Percentiles rank a stretch among this genome's conserved stretches.
These are phyloP conservation scores for Diplodia scrobiculata DNA, from an alignment of 2,329 filamentous ascomycete genomes.

Conservation along the genomic window DNA sequence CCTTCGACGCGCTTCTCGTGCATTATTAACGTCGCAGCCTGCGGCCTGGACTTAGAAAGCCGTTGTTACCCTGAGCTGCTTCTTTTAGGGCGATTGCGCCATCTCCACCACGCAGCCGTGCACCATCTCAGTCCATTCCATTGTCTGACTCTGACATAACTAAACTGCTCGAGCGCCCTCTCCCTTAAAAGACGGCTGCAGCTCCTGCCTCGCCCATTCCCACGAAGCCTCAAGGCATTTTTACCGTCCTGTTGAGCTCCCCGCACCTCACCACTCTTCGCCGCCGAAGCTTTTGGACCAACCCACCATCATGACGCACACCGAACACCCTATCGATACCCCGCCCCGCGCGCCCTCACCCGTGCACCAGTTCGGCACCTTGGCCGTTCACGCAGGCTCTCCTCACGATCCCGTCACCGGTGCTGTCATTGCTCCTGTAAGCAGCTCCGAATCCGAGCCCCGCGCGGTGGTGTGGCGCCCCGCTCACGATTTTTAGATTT, in stretches of 20 bases:
- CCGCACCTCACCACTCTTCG: not conserved
- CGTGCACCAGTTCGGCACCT: constrained; percentile 81
- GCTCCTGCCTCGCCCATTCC: not conserved
- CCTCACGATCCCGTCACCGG: constrained; percentile 89
- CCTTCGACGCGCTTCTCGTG: constrained; percentile 9
- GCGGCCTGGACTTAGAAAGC: not conserved
- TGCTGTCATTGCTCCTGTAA: constrained; percentile 84
- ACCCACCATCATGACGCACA: constrained; percentile 41
- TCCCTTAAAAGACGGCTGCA: not conserved
- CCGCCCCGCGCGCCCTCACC: constrained; percentile 73
- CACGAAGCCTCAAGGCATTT: not conserved
- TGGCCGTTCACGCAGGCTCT: constrained; percentile 90
- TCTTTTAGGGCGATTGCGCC: constrained; percentile 25
- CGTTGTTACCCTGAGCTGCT: constrained; percentile 9
- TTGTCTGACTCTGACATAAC: constrained; percentile 26
- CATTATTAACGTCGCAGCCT: not conserved
- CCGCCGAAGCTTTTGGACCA: too few species aligned
- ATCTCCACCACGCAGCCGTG: constrained; percentile 22
- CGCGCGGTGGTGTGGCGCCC: constrained; percentile 29
- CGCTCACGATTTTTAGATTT: constrained; percentile 61
- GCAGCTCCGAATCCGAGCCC: constrained; percentile 31
- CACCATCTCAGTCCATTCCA: constrained; percentile 17
- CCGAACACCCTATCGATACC: constrained; percentile 66
- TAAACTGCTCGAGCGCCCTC: constrained; percentile 7
- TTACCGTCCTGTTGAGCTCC: not conserved